These are phyloP conservation scores for Aulographum hederae DNA, from an alignment of 2,329 filamentous ascomycete species.

Conservation along the genomic window DNA sequence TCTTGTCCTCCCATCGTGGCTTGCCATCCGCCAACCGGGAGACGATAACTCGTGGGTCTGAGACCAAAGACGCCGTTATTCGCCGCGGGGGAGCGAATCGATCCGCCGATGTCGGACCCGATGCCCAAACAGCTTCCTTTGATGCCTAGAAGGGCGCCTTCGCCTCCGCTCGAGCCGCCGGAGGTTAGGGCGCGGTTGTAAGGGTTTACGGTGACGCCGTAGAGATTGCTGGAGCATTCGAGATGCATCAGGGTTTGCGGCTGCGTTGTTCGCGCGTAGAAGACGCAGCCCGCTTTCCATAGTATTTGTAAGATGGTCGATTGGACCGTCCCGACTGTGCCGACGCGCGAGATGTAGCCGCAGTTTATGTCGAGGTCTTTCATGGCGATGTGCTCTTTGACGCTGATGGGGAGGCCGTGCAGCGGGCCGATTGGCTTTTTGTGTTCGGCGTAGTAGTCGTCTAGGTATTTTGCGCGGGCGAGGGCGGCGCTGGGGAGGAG, in stretches of 20 bases:
- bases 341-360: constrained; percentile 31
- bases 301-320: constrained; percentile 29
- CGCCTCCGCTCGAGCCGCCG: constrained; percentile 38
- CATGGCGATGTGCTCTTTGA: constrained; percentile 35
- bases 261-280: constrained; percentile 33
- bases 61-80: constrained; percentile 27
- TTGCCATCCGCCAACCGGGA: constrained; percentile 23
- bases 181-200: constrained; percentile 30
- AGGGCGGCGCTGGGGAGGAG: constrained; percentile 20
- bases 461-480: constrained; percentile 20
- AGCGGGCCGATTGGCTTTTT: constrained; percentile 23
- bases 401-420: constrained; percentile 31
- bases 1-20: constrained; percentile 27
- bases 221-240: constrained; percentile 32
- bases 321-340: constrained; percentile 24
- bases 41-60: constrained; percentile 23
- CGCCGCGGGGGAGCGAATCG: constrained; percentile 28
- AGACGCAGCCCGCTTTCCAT: constrained; percentile 29
- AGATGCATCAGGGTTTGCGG: constrained; percentile 37
- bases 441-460: constrained; percentile 18
- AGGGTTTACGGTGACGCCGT: constrained; percentile 35
- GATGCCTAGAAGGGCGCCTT: constrained; percentile 35
- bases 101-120: constrained; percentile 33
- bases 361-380: constrained; percentile 29
- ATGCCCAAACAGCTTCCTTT: constrained; percentile 34